Evolutionary conservation across 2,329 filamentous ascomycete genomes (phyloP).

Genomic region (Spiromastix sp.): DNA sequence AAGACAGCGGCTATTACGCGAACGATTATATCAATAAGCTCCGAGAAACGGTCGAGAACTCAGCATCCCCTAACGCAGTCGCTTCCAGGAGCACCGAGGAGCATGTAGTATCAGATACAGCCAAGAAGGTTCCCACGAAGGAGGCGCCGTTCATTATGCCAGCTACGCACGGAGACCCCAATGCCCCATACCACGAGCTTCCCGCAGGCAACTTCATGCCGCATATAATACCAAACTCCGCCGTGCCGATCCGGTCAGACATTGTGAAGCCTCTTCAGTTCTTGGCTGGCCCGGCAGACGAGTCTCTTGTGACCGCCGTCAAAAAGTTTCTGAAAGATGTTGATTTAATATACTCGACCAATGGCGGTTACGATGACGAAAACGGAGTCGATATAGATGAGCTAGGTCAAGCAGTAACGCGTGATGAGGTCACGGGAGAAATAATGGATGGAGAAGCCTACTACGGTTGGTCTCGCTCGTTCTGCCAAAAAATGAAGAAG

Average conservation of each 20-base stretch:
- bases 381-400: conserved; percentile 57
- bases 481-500: conserved; percentile 71
- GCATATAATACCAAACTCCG: conserved; percentile 66
- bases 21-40: conserved; percentile 46
- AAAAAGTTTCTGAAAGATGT: conserved; percentile 60
- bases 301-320: conserved; percentile 56
- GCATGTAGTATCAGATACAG: conserved; percentile 20
- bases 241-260: conserved; percentile 59
- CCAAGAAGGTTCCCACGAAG: conserved; percentile 32
- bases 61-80: conserved; percentile 23
- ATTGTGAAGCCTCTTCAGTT: conserved; percentile 64
- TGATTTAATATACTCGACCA: conserved; percentile 54
- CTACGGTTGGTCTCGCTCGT: conserved; percentile 75
- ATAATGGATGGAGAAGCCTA: conserved; percentile 61
- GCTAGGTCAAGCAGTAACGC: conserved; percentile 57
- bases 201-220: conserved; percentile 74
- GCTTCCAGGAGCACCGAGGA: conserved; percentile 20
- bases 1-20: conserved; percentile 53
- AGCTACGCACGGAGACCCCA: conserved; percentile 62
- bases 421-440: conserved; percentile 57
- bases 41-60: conserved; percentile 45
- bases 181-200: conserved; percentile 68
- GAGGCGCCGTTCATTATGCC: conserved; percentile 62
- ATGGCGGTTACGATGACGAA: conserved; percentile 38
- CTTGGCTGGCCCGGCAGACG: conserved; percentile 55